Percentiles rank a stretch among this genome's conserved stretches.
phyloP scores from a whole-genome alignment of 176 grass and related monocot genomes.

The Musa troglodytarum region DNA sequence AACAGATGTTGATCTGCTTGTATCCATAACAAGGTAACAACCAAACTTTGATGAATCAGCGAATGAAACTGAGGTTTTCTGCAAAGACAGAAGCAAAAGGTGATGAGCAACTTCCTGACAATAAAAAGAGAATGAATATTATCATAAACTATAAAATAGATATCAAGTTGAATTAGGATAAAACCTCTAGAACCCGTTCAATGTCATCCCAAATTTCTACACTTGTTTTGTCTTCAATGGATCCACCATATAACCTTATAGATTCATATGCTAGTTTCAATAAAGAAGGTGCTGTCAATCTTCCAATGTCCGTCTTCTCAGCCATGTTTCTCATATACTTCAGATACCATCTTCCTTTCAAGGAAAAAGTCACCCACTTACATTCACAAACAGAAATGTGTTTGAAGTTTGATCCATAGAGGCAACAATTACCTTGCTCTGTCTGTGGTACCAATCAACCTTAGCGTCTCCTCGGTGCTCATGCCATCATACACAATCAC shows the following conservation, averaged over 20 bases:
- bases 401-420: background rate
- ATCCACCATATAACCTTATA: constrained; percentile 44
- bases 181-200: constrained; percentile 62
- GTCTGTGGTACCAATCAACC: constrained; percentile 64
- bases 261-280: constrained; percentile 78
- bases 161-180: background rate
- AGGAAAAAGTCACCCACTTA: constrained; percentile 16
- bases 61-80: constrained; percentile 54
- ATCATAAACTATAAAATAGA: background rate
- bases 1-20: constrained; percentile 32
- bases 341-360: constrained; percentile 70
- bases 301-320: constrained; percentile 92
- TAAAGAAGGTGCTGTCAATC: constrained; percentile 70
- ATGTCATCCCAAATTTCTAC: constrained; percentile 80
- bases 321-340: constrained; percentile 63
- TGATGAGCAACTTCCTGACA: background rate
- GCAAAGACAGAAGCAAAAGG: constrained; percentile 21
- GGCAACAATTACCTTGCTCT: constrained; percentile 53
- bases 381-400: constrained; percentile 4
- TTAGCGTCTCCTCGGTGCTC: constrained; percentile 59
- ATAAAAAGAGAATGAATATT: background rate
- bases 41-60: constrained; percentile 59
- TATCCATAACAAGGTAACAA: constrained; percentile 79
- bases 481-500: constrained; percentile 78
- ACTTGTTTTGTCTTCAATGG: constrained; percentile 58